Evolutionary conservation across 495 filamentous ascomycete species (phyloP), one percentile per base, ranked within the genome.

Genomic region (Podospora fimiseda): DNA sequence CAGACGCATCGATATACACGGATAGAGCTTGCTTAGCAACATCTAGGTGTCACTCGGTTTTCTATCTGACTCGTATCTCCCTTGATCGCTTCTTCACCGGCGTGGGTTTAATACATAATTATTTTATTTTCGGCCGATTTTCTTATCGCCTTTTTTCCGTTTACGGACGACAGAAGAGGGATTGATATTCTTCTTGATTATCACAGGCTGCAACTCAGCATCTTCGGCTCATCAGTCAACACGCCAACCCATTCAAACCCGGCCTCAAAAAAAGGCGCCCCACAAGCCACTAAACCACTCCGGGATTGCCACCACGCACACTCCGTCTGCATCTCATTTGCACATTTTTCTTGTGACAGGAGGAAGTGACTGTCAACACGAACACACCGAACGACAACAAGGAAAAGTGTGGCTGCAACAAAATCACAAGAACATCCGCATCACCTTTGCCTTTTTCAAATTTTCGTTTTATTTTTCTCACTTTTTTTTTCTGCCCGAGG

Each of bases 271-370:
- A n/a, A n/a, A n/a, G n/a, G n/a, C 51, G 36, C 43, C 14, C 14
- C 18, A 22, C 2, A 20, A 20, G 22, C 55, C 55, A 50, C 55
- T 50, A 49, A 33, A 33, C n/a, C n/a, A n/a, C 50, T 58, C 40
- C 55, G 55, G 38, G 50, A 53, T 53, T 41, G 55, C 55, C 55
- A 58, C 55, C 16, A 27, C 44, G 20, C 54, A 33, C 30, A 23
- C 22, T n/a, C 19, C 33, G 20, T 24, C 46, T 38, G 45, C 37
- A 15, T n/a, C 13, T 27, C 41, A 42, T 36, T 48, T 13, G 36
- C 50, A 49, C n/a, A n/a, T n/a, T n/a, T n/a, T n/a, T n/a, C 27
- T 11, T 33, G 27, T 33, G 27, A 33, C 27, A 33, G 27, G 27
- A 33, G 27, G 27, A 33, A 33, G 27, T 33, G 27, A 33, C 27